These are phyloP conservation scores for Lodderomyces elongisporus DNA, from an alignment of 1,139 yeast genomes.

Conservation along the genomic window DNA sequence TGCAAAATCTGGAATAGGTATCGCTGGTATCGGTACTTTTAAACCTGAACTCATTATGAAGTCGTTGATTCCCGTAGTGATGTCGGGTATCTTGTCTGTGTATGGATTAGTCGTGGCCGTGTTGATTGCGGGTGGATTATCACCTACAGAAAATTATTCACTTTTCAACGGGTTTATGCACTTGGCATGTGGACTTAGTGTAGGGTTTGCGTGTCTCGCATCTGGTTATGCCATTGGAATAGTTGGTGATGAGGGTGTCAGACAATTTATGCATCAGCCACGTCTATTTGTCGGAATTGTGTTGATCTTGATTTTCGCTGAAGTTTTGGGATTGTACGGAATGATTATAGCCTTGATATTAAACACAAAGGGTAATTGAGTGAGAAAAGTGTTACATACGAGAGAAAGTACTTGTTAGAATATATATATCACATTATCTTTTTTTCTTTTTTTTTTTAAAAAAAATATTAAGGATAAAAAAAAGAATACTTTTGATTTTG, in stretches of 20 bases:
- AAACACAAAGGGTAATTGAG: slow-evolving; percentile 87
- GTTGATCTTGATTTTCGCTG: slow-evolving; percentile 95
- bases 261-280: slow-evolving; percentile 95
- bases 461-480: background rate
- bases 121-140: slow-evolving; percentile 86
- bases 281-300: slow-evolving; percentile 97
- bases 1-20: slow-evolving; percentile 97
- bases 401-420: no score
- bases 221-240: slow-evolving; percentile 98
- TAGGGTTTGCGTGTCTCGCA: slow-evolving; percentile 94
- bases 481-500: background rate
- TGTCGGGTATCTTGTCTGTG: slow-evolving; percentile 97
- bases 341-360: slow-evolving; percentile 86
- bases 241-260: slow-evolving; percentile 98
- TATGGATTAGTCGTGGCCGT: slow-evolving; percentile 96
- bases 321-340: slow-evolving; percentile 96
- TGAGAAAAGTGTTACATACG: no score
- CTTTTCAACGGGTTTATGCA: slow-evolving; percentile 96
- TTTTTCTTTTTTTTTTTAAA: no score
- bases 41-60: slow-evolving; percentile 81
- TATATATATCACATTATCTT: no score
- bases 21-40: slow-evolving; percentile 82
- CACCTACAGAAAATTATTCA: slow-evolving; percentile 73
- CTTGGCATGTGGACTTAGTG: slow-evolving; percentile 90
- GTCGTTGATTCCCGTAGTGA: slow-evolving; percentile 88